These are phyloP conservation scores for Wickerhamomyces strasburgensis DNA, from an alignment of 805 yeast genomes.

Conservation along the genomic window DNA sequence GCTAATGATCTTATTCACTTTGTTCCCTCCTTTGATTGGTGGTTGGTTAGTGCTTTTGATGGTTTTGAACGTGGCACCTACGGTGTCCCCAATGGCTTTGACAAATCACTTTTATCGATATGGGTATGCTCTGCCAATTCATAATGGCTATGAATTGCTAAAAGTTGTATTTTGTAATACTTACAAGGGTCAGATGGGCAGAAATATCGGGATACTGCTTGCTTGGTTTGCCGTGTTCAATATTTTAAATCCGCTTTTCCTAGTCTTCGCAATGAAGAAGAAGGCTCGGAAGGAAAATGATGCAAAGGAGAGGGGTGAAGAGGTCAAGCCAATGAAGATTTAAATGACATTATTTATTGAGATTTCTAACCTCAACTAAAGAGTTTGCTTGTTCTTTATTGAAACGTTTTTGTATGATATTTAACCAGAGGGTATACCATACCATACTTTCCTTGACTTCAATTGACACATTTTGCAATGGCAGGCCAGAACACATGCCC, in stretches of 20 bases:
- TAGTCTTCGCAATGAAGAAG: conserved; percentile 23
- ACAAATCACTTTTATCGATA: conserved; percentile 50
- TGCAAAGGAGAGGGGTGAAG: conserved; percentile 10
- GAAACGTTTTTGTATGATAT: too few species aligned
- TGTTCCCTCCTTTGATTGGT: conserved; percentile 61
- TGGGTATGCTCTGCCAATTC: conserved; percentile 67
- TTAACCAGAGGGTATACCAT: too few species aligned
- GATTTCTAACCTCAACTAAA: too few species aligned
- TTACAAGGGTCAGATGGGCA: conserved; percentile 51
- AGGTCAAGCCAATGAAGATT: too few species aligned
- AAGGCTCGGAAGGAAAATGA: conserved; percentile 7
- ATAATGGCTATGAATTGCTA: conserved; percentile 55
- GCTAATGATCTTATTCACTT: conserved; percentile 43
- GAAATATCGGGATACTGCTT: conserved; percentile 51
- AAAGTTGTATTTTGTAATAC: conserved; percentile 56
- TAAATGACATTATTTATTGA: too few species aligned
- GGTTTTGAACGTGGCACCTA: conserved; percentile 56
- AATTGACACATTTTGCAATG: too few species aligned
- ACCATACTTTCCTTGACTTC: too few species aligned
- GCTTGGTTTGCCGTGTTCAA: conserved; percentile 55
- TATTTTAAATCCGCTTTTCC: conserved; percentile 37
- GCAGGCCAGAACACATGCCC: too few species aligned
- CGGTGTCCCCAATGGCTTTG: conserved; percentile 57
- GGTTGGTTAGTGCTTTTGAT: conserved; percentile 71
- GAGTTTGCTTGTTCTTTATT: too few species aligned